These are phyloP conservation scores for Mangifera indica DNA, from an alignment of 345 rosid species.

Conservation along the genomic window DNA sequence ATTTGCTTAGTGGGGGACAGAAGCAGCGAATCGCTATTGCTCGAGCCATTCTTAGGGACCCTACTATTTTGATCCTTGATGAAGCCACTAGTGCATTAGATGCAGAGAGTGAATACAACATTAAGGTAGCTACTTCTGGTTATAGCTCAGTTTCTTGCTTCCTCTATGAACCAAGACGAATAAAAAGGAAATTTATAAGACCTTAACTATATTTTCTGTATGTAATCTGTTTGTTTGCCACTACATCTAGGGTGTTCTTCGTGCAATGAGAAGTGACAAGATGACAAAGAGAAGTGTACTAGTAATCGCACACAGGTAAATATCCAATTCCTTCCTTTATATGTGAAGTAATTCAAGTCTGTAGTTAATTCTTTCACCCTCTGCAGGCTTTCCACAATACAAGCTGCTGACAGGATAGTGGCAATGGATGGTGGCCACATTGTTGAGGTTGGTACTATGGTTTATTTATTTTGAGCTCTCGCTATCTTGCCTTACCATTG, in stretches of 20 bases:
- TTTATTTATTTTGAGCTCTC: not conserved
- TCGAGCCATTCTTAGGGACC: constrained; percentile 95
- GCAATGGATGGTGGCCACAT: constrained; percentile 82
- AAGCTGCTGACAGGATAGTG: constrained; percentile 88
- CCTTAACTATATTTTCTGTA: too few species aligned
- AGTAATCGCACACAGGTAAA: constrained; percentile 86
- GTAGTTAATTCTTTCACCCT: constrained; percentile 22
- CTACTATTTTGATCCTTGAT: constrained; percentile 81
- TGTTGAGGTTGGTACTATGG: constrained; percentile 54
- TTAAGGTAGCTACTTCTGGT: constrained; percentile 55
- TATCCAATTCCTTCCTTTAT: not conserved
- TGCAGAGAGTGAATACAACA: constrained; percentile 96
- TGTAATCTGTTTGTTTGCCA: constrained; percentile 10
- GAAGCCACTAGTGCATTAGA: constrained; percentile 97
- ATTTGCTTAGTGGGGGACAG: constrained; percentile 96
- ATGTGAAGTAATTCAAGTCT: not conserved
- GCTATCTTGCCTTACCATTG: not conserved
- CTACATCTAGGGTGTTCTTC: constrained; percentile 70
- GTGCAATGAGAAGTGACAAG: constrained; percentile 55
- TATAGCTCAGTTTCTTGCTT: not conserved
- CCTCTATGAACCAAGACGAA: not conserved
- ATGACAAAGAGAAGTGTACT: constrained; percentile 70
- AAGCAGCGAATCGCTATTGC: constrained; percentile 98
- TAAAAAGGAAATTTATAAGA: not conserved
- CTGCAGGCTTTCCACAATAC: constrained; percentile 85